Percentiles rank a stretch among this genome's conserved stretches.
These are phyloP conservation scores for Quercus dentata DNA, from an alignment of 306 rosid genomes.

Conservation along the genomic window DNA sequence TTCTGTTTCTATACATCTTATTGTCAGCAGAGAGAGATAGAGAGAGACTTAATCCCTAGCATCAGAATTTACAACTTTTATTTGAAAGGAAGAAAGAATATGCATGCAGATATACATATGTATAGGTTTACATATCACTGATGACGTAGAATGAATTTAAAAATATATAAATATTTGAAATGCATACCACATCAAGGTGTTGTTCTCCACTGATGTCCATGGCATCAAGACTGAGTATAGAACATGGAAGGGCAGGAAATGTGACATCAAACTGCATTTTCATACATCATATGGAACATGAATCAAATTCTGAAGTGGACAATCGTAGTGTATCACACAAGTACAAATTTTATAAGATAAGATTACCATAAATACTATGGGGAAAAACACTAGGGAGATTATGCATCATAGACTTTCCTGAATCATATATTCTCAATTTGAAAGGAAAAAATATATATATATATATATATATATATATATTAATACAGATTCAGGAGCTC, in stretches of 20 bases:
- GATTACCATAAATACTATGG: not conserved
- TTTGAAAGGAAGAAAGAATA: not conserved
- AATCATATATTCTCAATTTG: not conserved
- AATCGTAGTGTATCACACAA: not conserved
- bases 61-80: not conserved
- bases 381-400: not conserved
- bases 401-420: not conserved
- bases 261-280: slow-evolving; percentile 95
- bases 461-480: not conserved
- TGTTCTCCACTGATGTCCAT: slow-evolving; percentile 99
- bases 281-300: slow-evolving; percentile 21
- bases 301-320: slow-evolving; percentile 5
- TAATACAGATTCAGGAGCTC: not conserved
- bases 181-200: slow-evolving; percentile 90
- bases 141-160: not conserved
- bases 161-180: not conserved
- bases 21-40: not conserved
- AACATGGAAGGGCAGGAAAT: slow-evolving; percentile 93
- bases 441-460: not conserved
- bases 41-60: not conserved
- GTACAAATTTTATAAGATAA: not conserved
- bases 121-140: not conserved
- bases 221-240: slow-evolving; percentile 91
- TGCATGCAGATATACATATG: not conserved
- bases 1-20: not conserved